phyloP scores from a whole-genome alignment of 2,329 filamentous ascomycete species.

The Pseudogymnoascus sp. region DNA sequence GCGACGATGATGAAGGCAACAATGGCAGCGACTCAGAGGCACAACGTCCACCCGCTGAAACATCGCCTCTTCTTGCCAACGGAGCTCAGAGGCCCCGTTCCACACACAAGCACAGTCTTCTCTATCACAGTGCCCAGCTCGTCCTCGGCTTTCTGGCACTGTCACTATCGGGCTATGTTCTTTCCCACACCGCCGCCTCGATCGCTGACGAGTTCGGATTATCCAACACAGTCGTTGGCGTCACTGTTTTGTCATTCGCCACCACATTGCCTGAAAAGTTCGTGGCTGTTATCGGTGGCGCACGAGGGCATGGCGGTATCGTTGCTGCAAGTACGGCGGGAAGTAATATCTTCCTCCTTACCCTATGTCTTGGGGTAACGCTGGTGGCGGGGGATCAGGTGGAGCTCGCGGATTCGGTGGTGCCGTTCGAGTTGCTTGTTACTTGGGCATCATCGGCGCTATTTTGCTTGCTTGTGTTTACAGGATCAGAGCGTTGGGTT shows the following conservation, averaged over 20 bases:
- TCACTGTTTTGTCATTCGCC: conserved; percentile 43
- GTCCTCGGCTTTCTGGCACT: conserved; percentile 38
- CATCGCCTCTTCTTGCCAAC: conserved; percentile 4
- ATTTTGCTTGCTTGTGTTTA: conserved; percentile 29
- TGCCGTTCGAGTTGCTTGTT: conserved; percentile 26
- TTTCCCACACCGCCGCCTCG: conserved; percentile 38
- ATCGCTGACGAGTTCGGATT: conserved; percentile 37
- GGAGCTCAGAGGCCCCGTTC: neutral
- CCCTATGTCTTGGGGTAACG: conserved; percentile 41
- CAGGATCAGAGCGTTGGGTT: conserved; percentile 30
- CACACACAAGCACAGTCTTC: conserved; percentile 22
- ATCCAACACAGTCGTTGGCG: conserved; percentile 41
- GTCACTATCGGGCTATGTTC: conserved; percentile 41
- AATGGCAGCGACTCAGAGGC: neutral
- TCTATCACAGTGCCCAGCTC: conserved; percentile 37
- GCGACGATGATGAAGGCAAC: conserved; percentile 12
- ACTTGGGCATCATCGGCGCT: conserved; percentile 27
- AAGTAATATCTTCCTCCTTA: conserved; percentile 49
- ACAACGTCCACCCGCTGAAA: conserved; percentile 15
- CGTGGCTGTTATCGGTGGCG: conserved; percentile 42
- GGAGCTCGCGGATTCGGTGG: conserved; percentile 23
- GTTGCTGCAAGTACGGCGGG: conserved; percentile 47
- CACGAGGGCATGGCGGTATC: conserved; percentile 41
- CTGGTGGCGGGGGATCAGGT: conserved; percentile 27
- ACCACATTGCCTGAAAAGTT: conserved; percentile 50